Evolutionary conservation across 2,329 filamentous ascomycete genomes (phyloP), one percentile per base, ranked within the genome.

Genomic region (Penicillium palitans): DNA sequence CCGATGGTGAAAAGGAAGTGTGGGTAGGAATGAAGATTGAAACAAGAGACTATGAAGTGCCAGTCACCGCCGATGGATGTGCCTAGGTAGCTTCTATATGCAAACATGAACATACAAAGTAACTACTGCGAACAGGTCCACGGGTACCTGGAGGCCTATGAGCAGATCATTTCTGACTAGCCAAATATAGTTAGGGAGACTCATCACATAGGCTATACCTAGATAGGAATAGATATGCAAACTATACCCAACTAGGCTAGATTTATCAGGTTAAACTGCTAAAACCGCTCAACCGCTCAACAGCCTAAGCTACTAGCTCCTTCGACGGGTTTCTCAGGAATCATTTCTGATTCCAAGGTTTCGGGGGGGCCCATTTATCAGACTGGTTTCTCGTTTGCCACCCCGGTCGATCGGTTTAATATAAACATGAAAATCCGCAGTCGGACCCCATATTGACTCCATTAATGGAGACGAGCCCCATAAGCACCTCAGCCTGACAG

Each of bases 401-500:
- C 21, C 40, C 41, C 41, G 29, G 29, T 53, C 21, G 27, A 35
- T 53, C 46, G 31, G 46, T 25, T 25, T 37, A 48, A 48, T 37
- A 37, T 29, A 42, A 17, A 53, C 12, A 35, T 12, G 31, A 27
- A 17, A 27, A 27, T 35, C 31, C 8, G 15, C 51, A 51, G 15
- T 39, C 24, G n/a, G 41, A 37, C 51, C 41, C 51, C 51, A 37
- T 53, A 19, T 47, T 27, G 40, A 17, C 29, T 46, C 51, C 51
- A 47, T 37, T 27, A 35, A 37, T 47, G 31, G 41, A 35, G 51
- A 19, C 29, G 3, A 25, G 29, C 40, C 51, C 51, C 51, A 37
- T 37, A 37, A 53, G 13, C 19, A n/a, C 29, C 15, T 25, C 21
- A 13, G 37, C 5, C 29, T 46, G 51, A 27, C 51, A 53, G 40